A percentile compares a stretch with the other conserved stretches of the same genome.
These are phyloP conservation scores for Sugiyamaella castrensis DNA, from an alignment of 1,139 yeast species.

Conservation along the genomic window DNA sequence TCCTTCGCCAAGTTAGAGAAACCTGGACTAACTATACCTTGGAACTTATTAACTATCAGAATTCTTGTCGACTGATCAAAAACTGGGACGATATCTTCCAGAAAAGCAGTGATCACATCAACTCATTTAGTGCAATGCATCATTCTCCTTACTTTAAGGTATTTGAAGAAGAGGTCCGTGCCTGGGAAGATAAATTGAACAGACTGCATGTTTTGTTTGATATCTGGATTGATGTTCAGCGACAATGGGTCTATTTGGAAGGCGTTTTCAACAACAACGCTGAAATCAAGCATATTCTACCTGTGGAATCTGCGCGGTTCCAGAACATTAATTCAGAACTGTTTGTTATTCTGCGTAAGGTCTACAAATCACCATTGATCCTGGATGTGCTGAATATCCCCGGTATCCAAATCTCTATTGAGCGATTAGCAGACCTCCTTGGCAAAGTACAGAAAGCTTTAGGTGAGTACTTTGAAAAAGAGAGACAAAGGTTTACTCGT, in stretches of 20 bases:
- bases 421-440: conserved; percentile 55
- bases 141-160: conserved; percentile 60
- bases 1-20: conserved; percentile 45
- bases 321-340: conserved; percentile 63
- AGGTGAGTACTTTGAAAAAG: conserved; percentile 75
- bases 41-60: conserved; percentile 55
- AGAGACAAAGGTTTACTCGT: conserved; percentile 74
- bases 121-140: conserved; percentile 65
- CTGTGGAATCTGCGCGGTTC: conserved; percentile 69
- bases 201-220: conserved; percentile 55
- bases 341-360: conserved; percentile 48
- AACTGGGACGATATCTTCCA: conserved; percentile 69
- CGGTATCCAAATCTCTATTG: conserved; percentile 49
- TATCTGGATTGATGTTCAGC: conserved; percentile 78
- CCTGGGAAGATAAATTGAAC: conserved; percentile 57
- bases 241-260: conserved; percentile 83
- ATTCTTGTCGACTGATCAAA: conserved; percentile 54
- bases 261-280: conserved; percentile 65
- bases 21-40: conserved; percentile 45
- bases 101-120: conserved; percentile 58
- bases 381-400: conserved; percentile 57
- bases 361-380: conserved; percentile 51
- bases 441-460: conserved; percentile 62
- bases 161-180: conserved; percentile 58
- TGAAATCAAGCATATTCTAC: conserved; percentile 62